Evolutionary conservation across 495 filamentous ascomycete genomes (phyloP).

Genomic region (Oidiodendron maius): DNA sequence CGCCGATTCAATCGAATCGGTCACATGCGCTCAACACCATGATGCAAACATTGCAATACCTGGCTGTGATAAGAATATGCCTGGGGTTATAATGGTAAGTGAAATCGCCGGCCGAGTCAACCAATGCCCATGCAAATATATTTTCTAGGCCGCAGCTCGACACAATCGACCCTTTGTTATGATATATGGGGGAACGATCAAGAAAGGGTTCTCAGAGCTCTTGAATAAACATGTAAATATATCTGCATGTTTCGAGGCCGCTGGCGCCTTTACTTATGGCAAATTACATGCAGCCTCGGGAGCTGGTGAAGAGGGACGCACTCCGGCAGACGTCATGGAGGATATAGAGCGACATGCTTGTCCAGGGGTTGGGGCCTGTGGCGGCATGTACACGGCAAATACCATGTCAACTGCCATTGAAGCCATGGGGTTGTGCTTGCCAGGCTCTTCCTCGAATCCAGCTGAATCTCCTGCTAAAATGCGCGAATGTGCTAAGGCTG

Average conservation of each 20-base stretch:
- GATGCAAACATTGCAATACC: conserved; percentile 94
- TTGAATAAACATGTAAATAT: conserved; percentile 84
- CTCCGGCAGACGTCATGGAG: conserved; percentile 72
- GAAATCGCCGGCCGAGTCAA: not conserved
- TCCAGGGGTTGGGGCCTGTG: conserved; percentile 60
- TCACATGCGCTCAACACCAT: conserved; percentile 75
- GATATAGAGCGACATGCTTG: conserved; percentile 85
- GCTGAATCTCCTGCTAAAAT: conserved; percentile 84
- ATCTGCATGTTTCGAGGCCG: conserved; percentile 72
- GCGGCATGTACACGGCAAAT: conserved; percentile 96
- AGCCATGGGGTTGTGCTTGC: conserved; percentile 86
- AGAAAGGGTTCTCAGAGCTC: conserved; percentile 73
- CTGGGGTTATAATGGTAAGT: conserved; percentile 42
- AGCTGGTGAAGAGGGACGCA: conserved; percentile 34
- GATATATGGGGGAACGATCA: conserved; percentile 86
- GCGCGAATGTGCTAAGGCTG: conserved; percentile 84
- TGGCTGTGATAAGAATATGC: conserved; percentile 99
- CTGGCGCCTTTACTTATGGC: conserved; percentile 80
- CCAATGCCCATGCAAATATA: not conserved
- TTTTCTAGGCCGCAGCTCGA: conserved; percentile 54
- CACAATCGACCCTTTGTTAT: conserved; percentile 80
- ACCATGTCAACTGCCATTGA: conserved; percentile 97
- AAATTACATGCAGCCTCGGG: conserved; percentile 38
- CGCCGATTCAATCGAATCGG: conserved; percentile 89
- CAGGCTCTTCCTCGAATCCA: conserved; percentile 85